Evolutionary conservation across 768 basidiomycete species (phyloP).

Genomic region (Leccinum subgranulosum): DNA sequence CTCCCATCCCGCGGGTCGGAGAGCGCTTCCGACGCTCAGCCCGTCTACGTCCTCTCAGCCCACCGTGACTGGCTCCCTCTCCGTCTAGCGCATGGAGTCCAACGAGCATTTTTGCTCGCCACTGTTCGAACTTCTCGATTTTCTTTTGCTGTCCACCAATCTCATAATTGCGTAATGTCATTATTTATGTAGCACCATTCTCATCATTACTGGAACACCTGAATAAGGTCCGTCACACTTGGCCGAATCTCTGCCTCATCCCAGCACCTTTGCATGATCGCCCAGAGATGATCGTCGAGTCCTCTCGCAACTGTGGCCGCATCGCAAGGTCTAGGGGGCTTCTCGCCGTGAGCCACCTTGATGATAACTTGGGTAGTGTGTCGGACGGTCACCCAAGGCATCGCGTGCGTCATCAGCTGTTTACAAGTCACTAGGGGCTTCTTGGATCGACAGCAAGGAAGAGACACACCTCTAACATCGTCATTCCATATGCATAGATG

Average conservation of each 20-base stretch:
- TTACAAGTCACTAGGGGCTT: conserved; percentile 1
- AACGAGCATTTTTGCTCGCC: too few species aligned
- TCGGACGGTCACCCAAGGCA: conserved; percentile 49
- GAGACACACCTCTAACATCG: conserved; percentile 47
- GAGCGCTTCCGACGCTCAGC: too few species aligned
- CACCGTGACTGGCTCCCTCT: too few species aligned
- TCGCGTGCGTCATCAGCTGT: conserved; percentile 53
- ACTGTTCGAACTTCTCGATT: too few species aligned
- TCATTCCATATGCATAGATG: conserved; percentile 57
- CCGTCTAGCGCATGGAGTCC: too few species aligned
- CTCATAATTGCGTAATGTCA: conserved; percentile 14
- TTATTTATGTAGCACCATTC: background rate
- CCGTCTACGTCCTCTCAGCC: too few species aligned
- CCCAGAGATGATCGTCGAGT: conserved; percentile 46
- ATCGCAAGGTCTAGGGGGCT: conserved; percentile 41
- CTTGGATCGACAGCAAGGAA: background rate
- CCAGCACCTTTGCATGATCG: conserved; percentile 44
- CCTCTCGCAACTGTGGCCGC: conserved; percentile 37
- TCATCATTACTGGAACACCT: conserved; percentile 9
- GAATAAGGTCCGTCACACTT: conserved; percentile 36
- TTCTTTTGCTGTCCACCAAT: too few species aligned
- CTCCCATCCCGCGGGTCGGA: too few species aligned
- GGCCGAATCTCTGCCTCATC: conserved; percentile 37
- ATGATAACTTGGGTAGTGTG: conserved; percentile 53
- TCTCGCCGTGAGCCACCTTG: conserved; percentile 38